phyloP scores from a whole-genome alignment of 352 stramenopile species.

The Phytopythium cucurbitacearum region DNA sequence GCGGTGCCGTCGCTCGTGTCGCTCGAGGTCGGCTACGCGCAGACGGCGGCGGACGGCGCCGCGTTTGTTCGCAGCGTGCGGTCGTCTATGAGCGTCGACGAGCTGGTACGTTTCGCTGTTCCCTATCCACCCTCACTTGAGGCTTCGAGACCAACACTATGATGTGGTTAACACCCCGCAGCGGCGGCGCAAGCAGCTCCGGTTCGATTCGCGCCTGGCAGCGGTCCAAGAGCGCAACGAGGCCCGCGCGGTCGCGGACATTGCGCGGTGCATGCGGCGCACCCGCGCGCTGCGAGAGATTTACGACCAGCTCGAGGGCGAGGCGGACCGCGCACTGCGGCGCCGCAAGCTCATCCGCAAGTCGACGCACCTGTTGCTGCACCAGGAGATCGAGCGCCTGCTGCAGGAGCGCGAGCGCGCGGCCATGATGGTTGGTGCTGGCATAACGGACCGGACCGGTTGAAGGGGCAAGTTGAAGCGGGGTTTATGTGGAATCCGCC shows the following conservation, averaged over 20 bases:
- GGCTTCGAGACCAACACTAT: neutral
- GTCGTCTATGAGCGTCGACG: conserved; percentile 43
- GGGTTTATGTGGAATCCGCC: too few species aligned
- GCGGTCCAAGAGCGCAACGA: conserved; percentile 26
- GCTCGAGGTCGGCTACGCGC: conserved; percentile 44
- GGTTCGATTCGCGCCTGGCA: conserved; percentile 30
- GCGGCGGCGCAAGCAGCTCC: conserved; percentile 34
- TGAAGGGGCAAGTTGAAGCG: too few species aligned
- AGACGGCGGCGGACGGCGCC: conserved; percentile 31
- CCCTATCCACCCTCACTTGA: neutral
- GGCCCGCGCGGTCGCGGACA: conserved; percentile 22
- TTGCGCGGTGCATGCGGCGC: conserved; percentile 32
- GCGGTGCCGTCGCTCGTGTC: conserved; percentile 47
- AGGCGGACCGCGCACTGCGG: conserved; percentile 45
- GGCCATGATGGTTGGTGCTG: too few species aligned
- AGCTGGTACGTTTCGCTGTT: conserved; percentile 30
- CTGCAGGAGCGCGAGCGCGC: conserved; percentile 33
- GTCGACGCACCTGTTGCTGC: conserved; percentile 51
- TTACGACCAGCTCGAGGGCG: conserved; percentile 52
- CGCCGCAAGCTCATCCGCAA: conserved; percentile 52
- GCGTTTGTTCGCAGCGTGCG: conserved; percentile 33
- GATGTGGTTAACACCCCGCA: conserved; percentile 6
- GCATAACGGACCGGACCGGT: too few species aligned
- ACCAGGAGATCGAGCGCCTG: conserved; percentile 45
- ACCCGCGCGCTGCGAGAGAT: conserved; percentile 32